phyloP scores from a whole-genome alignment of 352 stramenopile species.

The Phytophthora boehmeriae region DNA sequence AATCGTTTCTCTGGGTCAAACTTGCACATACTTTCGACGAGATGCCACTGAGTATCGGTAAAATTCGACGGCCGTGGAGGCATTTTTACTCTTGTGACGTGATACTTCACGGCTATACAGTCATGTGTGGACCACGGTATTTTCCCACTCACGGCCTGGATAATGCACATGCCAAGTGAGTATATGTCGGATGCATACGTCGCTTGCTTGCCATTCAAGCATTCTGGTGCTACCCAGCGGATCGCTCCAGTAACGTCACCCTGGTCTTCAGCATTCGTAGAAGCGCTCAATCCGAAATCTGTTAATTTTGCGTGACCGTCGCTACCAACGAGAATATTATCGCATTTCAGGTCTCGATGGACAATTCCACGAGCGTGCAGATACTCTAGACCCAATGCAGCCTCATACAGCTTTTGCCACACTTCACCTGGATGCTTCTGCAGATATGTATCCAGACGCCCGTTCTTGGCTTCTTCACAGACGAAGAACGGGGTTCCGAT shows the following conservation, averaged over 20 bases:
- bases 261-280: neutral
- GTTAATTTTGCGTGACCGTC: constrained; percentile 37
- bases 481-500: constrained; percentile 33
- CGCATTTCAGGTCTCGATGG: constrained; percentile 87
- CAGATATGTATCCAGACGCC: constrained; percentile 33
- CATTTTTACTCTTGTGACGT: neutral
- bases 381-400: constrained; percentile 52
- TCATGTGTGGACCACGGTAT: constrained; percentile 2
- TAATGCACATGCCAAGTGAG: constrained; percentile 24
- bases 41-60: constrained; percentile 2
- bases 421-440: neutral
- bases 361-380: constrained; percentile 62
- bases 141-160: constrained; percentile 16
- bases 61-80: neutral
- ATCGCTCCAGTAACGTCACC: neutral
- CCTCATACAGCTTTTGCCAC: constrained; percentile 40
- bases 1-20: constrained; percentile 1
- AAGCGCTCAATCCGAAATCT: constrained; percentile 43
- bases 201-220: neutral
- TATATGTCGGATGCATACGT: constrained; percentile 15
- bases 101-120: neutral
- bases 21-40: constrained; percentile 9
- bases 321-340: constrained; percentile 81
- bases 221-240: constrained; percentile 17
- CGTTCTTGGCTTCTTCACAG: constrained; percentile 34